phyloP scores from a whole-genome alignment of 2,329 filamentous ascomycete genomes.

The Penicillium sp. region DNA sequence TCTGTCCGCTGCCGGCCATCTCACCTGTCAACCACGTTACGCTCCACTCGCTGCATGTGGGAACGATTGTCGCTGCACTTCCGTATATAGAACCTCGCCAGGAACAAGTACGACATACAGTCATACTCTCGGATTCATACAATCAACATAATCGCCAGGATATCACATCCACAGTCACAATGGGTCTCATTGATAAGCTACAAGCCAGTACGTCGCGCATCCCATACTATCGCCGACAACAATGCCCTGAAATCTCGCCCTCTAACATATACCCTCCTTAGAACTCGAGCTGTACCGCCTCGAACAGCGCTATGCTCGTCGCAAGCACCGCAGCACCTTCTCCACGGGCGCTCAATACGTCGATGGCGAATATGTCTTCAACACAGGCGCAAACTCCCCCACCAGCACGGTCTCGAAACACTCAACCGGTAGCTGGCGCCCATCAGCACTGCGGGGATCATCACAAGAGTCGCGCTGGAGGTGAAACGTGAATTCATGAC shows the following conservation, averaged over 20 bases:
- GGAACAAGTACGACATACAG: background rate
- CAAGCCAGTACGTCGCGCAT: slow-evolving; percentile 53
- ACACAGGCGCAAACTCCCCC: slow-evolving; percentile 44
- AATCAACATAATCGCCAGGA: background rate
- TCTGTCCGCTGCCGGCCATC: slow-evolving; percentile 16
- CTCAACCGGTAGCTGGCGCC: slow-evolving; percentile 45
- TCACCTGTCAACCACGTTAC: slow-evolving; percentile 9
- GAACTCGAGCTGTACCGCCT: slow-evolving; percentile 88
- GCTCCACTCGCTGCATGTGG: slow-evolving; percentile 15
- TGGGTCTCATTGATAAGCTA: slow-evolving; percentile 59
- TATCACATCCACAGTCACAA: slow-evolving; percentile 36
- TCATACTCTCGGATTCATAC: background rate
- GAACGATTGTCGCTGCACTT: slow-evolving; percentile 19
- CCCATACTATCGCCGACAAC: slow-evolving; percentile 58
- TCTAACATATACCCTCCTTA: background rate
- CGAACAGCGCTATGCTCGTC: slow-evolving; percentile 91
- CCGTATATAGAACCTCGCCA: slow-evolving; percentile 15
- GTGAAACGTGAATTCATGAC: slow-evolving; percentile 23
- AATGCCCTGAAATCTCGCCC: slow-evolving; percentile 53
- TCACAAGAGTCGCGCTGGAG: slow-evolving; percentile 39
- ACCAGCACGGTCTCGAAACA: slow-evolving; percentile 48
- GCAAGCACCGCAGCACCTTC: slow-evolving; percentile 88
- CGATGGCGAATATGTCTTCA: slow-evolving; percentile 93
- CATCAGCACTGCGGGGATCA: slow-evolving; percentile 38
- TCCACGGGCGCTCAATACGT: slow-evolving; percentile 89